Conservation (phyloP, 2,329 filamentous ascomycete species). For the Dothistroma pini region DNA sequence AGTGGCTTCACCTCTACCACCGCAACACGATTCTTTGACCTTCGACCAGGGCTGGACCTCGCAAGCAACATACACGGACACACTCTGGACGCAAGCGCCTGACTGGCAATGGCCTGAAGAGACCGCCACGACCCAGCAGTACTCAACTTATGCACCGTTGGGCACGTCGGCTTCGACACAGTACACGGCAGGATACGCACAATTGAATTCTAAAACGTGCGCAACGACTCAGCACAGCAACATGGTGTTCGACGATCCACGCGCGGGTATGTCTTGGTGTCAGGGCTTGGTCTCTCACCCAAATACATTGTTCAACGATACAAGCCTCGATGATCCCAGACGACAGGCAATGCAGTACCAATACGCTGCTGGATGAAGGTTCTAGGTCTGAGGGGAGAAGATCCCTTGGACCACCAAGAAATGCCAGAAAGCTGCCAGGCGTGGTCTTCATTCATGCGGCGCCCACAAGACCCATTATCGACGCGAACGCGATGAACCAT, state of each 20-base stretch:
- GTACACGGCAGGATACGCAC: not conserved
- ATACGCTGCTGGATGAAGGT: too few relatives aligned
- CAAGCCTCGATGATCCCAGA: not conserved
- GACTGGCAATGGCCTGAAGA: slow-evolving; percentile 12
- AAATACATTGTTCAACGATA: not conserved
- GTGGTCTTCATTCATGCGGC: too few relatives aligned
- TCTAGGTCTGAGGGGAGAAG: too few relatives aligned
- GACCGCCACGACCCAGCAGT: not conserved
- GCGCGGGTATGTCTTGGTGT: not conserved
- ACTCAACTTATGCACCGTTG: not conserved
- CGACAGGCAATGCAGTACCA: not conserved
- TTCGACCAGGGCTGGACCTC: not conserved
- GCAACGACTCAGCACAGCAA: not conserved
- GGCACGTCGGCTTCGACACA: not conserved
- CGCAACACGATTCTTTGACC: not conserved
- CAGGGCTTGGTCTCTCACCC: not conserved
- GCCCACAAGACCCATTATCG: too few relatives aligned
- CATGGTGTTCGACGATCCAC: not conserved
- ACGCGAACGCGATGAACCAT: too few relatives aligned
- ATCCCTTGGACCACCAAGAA: too few relatives aligned
- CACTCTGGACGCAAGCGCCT: slow-evolving; percentile 8
- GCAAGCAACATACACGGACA: not conserved
- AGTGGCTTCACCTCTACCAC: not conserved
- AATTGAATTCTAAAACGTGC: not conserved
- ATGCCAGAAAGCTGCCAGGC: too few relatives aligned